Percentiles rank a stretch among this genome's conserved stretches.
These are phyloP conservation scores for Leccinum subgranulosum DNA, from an alignment of 768 basidiomycete species.

Conservation along the genomic window DNA sequence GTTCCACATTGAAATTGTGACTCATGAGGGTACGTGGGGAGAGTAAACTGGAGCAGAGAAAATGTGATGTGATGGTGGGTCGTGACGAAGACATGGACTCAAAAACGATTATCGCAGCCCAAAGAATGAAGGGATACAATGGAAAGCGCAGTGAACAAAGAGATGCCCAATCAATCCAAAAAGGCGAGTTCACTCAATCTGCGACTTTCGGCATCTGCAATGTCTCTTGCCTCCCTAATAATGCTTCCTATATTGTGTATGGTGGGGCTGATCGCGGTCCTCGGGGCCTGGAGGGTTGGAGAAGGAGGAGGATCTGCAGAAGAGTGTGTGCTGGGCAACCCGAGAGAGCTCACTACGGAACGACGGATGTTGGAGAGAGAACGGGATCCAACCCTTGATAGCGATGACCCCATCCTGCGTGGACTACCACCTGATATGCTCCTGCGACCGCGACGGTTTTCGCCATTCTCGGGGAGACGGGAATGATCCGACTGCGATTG, in stretches of 20 bases:
- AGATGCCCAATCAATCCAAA: slow-evolving; percentile 33
- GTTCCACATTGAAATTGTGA: slow-evolving; percentile 3
- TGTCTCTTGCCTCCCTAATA: slow-evolving; percentile 45
- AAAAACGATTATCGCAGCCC: background rate
- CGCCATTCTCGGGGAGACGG: slow-evolving; percentile 14
- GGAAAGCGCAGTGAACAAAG: background rate
- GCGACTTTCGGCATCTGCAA: slow-evolving; percentile 67
- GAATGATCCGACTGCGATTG: slow-evolving; percentile 12
- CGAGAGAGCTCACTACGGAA: slow-evolving; percentile 37
- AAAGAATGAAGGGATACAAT: background rate
- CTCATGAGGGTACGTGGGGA: slow-evolving; percentile 5
- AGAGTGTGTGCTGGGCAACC: slow-evolving; percentile 17
- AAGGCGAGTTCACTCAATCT: slow-evolving; percentile 73
- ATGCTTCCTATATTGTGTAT: slow-evolving; percentile 62
- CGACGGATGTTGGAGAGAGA: slow-evolving; percentile 47
- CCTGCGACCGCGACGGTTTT: slow-evolving; percentile 15
- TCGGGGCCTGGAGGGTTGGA: slow-evolving; percentile 30
- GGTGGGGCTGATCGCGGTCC: slow-evolving; percentile 51
- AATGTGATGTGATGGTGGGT: background rate
- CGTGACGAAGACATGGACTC: background rate
- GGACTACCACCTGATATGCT: slow-evolving; percentile 16
- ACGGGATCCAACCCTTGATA: slow-evolving; percentile 32
- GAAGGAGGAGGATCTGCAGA: slow-evolving; percentile 37
- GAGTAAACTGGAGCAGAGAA: background rate
- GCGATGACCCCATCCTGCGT: slow-evolving; percentile 4